phyloP scores from a whole-genome alignment of 2,329 filamentous ascomycete genomes.

The Exophiala viscosa region DNA sequence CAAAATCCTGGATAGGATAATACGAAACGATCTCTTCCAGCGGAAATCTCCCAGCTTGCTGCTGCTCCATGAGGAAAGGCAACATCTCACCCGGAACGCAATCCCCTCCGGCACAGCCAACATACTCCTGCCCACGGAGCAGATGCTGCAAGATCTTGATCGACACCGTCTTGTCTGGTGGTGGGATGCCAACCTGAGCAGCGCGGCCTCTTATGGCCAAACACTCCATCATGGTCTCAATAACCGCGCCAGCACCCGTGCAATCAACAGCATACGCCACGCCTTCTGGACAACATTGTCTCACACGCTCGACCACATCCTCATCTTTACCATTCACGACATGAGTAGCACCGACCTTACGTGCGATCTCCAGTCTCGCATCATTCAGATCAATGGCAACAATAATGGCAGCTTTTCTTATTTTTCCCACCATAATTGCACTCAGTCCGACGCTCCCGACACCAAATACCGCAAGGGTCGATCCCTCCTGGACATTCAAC shows the following conservation, averaged over 20 bases:
- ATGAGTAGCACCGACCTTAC: conserved; percentile 47
- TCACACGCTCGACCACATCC: conserved; percentile 33
- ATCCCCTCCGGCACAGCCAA: conserved; percentile 1
- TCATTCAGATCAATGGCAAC: conserved; percentile 38
- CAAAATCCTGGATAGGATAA: background rate
- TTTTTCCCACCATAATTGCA: conserved; percentile 31
- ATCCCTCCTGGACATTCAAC: background rate
- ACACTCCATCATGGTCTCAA: conserved; percentile 26
- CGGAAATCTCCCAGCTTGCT: conserved; percentile 1
- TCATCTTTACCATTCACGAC: conserved; percentile 36
- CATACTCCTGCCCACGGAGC: background rate
- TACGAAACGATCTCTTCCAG: conserved; percentile 4
- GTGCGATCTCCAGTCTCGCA: conserved; percentile 44
- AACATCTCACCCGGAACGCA: background rate
- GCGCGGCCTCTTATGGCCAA: conserved; percentile 23
- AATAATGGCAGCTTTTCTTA: conserved; percentile 25
- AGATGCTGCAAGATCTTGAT: conserved; percentile 21
- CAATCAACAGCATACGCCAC: conserved; percentile 27
- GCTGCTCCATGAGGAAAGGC: conserved; percentile 1
- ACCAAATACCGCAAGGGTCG: conserved; percentile 30
- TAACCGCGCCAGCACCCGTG: conserved; percentile 18
- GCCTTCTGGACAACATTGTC: conserved; percentile 34
- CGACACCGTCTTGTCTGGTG: conserved; percentile 5
- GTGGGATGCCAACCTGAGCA: conserved; percentile 25
- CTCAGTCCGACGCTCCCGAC: conserved; percentile 31